Evolutionary conservation across 2,329 filamentous ascomycete species (phyloP), one percentile per base, ranked within the genome.

Genomic region (Trichoderma polysporum): DNA sequence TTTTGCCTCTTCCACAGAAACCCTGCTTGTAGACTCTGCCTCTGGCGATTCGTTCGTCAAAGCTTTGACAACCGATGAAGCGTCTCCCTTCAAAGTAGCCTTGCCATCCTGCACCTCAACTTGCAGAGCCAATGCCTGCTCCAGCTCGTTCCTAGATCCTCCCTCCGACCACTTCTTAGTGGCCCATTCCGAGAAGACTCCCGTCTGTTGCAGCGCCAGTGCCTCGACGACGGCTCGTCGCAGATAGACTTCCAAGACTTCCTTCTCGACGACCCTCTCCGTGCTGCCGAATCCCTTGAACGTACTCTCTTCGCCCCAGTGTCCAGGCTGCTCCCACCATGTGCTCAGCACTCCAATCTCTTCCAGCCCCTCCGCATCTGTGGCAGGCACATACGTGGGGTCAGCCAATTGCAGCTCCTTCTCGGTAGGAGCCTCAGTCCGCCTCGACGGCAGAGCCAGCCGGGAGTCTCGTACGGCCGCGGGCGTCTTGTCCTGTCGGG

Each of bases 321-420:
- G 80, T n/a, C 79, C 78, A n/a, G 77, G 76, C 60, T 79, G 74
- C 8, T 86, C 80, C 85, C 85, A 88, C 85, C 85, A 88, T 29
- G 75, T 76, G 37, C 76, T 76, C 41, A 86, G 68, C 1, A 81
- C 78, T 47, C 80, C 81, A 13, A 86, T 80, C 58, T 81, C 77
- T 68, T 83, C 80, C 2, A 88, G 78, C 0, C 78, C 83, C 0
- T 80, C 77, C 8, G 79, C 78, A 4, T 75, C 76, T 15, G 76
- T 75, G 17, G 86, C 86, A 3, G 85, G 84, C 3, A 75, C 73
- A 73, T 88, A 88, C 8, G 71, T 73, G 12, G 78, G 73, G 35
- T 79, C 75, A 7, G 71, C 56, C 8, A 74, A 70, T 66, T 72
- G 65, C 8, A 75, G 22, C 52, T 78, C 77, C 66, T 74, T 70